Conservation (phyloP, 495 filamentous ascomycete genomes). For the Neohortaea acidophila region DNA sequence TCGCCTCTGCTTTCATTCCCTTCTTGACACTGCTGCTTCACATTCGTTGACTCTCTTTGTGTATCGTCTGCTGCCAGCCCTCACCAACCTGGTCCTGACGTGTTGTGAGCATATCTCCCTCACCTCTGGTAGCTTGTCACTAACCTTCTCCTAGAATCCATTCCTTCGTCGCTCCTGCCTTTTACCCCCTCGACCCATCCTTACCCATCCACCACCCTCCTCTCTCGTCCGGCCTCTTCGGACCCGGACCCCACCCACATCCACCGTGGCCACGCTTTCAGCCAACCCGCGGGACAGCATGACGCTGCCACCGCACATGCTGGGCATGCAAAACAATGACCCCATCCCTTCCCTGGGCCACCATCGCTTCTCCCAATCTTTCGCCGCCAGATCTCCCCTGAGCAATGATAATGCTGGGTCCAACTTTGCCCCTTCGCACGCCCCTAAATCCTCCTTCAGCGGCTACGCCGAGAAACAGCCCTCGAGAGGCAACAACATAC, state of each 20-base stretch:
- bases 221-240: conserved; percentile 2
- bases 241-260: conserved; percentile 21
- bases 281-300: conserved; percentile 54
- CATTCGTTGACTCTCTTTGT: too few relatives aligned
- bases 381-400: conserved; percentile 50
- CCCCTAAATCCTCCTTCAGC: conserved; percentile 50
- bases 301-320: conserved; percentile 59
- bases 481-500: conserved; percentile 63
- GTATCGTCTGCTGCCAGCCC: too few relatives aligned
- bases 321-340: conserved; percentile 78
- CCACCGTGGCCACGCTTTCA: conserved; percentile 56
- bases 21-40: too few relatives aligned
- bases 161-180: not conserved
- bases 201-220: not conserved
- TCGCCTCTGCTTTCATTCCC: not conserved
- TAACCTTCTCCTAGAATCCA: not conserved
- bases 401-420: conserved; percentile 69
- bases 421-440: conserved; percentile 76
- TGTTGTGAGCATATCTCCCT: too few relatives aligned
- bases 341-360: conserved; percentile 36
- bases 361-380: conserved; percentile 31
- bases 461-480: conserved; percentile 73
- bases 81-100: too few relatives aligned
- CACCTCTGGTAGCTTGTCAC: conserved; percentile 1
- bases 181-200: not conserved